A percentile compares a stretch with the other conserved stretches of the same genome.
phyloP scores from a whole-genome alignment of 345 rosid genomes.

The Orychophragmus violaceus region DNA sequence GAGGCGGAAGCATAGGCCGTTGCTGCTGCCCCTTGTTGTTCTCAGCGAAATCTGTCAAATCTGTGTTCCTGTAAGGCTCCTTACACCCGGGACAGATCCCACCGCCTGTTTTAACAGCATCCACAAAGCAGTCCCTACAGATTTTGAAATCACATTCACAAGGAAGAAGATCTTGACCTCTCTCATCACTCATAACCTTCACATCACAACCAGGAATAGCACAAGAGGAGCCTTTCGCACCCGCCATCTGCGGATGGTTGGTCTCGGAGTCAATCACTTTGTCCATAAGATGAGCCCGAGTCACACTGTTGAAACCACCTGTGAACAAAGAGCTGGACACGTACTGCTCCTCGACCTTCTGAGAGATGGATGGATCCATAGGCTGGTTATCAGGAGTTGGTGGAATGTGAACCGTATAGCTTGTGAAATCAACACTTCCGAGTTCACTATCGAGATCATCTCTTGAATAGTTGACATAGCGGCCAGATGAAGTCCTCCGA shows the following conservation, averaged over 20 bases:
- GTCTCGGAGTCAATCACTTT: conserved; percentile 89
- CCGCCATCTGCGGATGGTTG: conserved; percentile 97
- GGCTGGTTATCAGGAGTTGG: conserved; percentile 97
- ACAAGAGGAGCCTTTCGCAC: conserved; percentile 87
- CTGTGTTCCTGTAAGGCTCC: conserved; percentile 78
- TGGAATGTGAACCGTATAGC: conserved; percentile 83
- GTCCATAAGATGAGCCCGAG: conserved; percentile 96
- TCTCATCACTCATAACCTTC: conserved; percentile 89
- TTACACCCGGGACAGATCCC: conserved; percentile 92
- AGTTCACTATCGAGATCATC: conserved; percentile 96
- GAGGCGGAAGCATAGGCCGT: conserved; percentile 75
- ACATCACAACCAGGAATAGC: conserved; percentile 88
- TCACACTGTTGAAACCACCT: conserved; percentile 85
- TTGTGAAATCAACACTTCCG: conserved; percentile 71
- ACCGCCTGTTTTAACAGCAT: conserved; percentile 78
- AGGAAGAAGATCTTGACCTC: conserved; percentile 81
- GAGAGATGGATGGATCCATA: conserved; percentile 89
- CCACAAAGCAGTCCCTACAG: conserved; percentile 84
- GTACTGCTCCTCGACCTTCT: conserved; percentile 95
- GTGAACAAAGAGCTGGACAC: conserved; percentile 91
- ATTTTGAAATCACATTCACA: conserved; percentile 96
- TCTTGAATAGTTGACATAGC: conserved; percentile 84
- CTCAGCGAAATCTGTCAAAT: conserved; percentile 58
- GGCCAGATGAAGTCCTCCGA: conserved; percentile 81
- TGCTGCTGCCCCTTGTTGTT: conserved; percentile 33